These are phyloP conservation scores for Spiromastix sp. DNA, from an alignment of 2,329 filamentous ascomycete species.

Conservation along the genomic window DNA sequence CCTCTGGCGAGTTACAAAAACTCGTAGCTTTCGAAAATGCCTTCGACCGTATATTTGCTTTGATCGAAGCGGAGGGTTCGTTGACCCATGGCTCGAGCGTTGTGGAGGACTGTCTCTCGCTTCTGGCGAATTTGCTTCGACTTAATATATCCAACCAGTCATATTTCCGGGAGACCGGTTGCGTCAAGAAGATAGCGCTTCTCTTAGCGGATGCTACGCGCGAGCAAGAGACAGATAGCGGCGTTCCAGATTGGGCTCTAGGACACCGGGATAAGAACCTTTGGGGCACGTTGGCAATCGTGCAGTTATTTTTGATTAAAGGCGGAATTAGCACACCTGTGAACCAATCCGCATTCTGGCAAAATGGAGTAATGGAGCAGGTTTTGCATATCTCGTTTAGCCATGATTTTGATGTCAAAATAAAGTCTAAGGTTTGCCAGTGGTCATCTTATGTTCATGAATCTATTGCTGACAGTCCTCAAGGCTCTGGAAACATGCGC, in stretches of 20 bases:
- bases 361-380: slow-evolving; percentile 67
- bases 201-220: slow-evolving; percentile 54
- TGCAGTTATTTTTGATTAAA: slow-evolving; percentile 72
- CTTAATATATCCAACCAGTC: slow-evolving; percentile 88
- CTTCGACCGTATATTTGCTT: slow-evolving; percentile 73
- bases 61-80: slow-evolving; percentile 73
- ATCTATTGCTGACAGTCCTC: slow-evolving; percentile 4
- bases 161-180: slow-evolving; percentile 83
- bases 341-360: slow-evolving; percentile 81
- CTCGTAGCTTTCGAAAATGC: slow-evolving; percentile 91
- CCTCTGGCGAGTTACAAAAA: slow-evolving; percentile 83
- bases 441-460: not conserved
- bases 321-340: slow-evolving; percentile 71
- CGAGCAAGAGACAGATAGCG: slow-evolving; percentile 44
- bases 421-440: slow-evolving; percentile 63
- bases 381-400: slow-evolving; percentile 77
- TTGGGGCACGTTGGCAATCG: slow-evolving; percentile 77
- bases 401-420: slow-evolving; percentile 58
- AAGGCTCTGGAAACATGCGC: slow-evolving; percentile 75
- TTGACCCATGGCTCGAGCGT: slow-evolving; percentile 72
- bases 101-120: slow-evolving; percentile 84
- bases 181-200: slow-evolving; percentile 59
- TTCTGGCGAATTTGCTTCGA: slow-evolving; percentile 79
- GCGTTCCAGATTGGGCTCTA: slow-evolving; percentile 63
- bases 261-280: slow-evolving; percentile 79